These are phyloP conservation scores for Salvia sclarea DNA, from an alignment of 305 asterid genomes.

Conservation along the genomic window DNA sequence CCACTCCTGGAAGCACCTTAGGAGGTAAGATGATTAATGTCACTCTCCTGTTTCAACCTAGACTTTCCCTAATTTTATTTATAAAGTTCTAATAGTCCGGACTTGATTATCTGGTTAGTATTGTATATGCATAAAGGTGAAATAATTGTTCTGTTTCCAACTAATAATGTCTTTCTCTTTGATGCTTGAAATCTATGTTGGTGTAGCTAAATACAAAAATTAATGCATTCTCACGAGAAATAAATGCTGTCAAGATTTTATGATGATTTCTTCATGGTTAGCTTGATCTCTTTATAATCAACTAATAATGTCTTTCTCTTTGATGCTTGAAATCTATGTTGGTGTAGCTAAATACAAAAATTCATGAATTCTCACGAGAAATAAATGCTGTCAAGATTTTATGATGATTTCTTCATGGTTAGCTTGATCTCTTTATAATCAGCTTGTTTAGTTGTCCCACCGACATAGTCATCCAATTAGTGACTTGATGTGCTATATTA, in stretches of 20 bases:
- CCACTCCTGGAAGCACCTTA: slow-evolving; percentile 86
- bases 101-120: background rate
- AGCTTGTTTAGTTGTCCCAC: background rate
- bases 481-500: background rate
- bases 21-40: slow-evolving; percentile 50
- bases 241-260: slow-evolving; percentile 7
- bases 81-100: background rate
- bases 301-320: background rate
- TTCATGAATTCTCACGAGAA: background rate
- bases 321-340: background rate
- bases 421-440: background rate
- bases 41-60: background rate
- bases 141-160: background rate
- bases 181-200: background rate
- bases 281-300: slow-evolving; percentile 1
- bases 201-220: background rate
- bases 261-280: background rate
- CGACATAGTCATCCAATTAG: background rate
- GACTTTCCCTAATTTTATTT: background rate
- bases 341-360: background rate
- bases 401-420: background rate
- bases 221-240: background rate
- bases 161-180: background rate
- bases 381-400: slow-evolving; percentile 11
- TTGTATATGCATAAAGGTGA: background rate